Base-by-base conservation (phyloP, 495 filamentous ascomycete species). In the Cercophora scortea region DNA sequence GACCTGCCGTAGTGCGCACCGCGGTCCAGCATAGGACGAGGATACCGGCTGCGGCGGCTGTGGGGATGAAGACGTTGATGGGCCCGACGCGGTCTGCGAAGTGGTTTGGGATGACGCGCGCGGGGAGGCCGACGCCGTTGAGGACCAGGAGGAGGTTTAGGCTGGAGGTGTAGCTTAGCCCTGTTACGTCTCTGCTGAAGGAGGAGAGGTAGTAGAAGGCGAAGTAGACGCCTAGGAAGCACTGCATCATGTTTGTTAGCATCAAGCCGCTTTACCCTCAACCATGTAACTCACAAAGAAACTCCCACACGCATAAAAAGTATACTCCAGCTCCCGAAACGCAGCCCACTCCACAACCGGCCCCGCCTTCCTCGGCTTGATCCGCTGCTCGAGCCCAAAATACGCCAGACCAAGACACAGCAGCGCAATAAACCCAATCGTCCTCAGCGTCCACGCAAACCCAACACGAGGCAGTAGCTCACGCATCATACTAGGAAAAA, bases 401-500 rank as follows among this genome's bases (percentile, higher is more conserved):
- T 39, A 8, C 0, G 3, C 15, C 0, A 44, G 18, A 1, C 18
- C 0, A 1, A 51, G 33, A 5, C 1, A 19, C 4, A 13, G 15
- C 0, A 55, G 9, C 1, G n/a, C 32, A 10, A 55, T 51, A 1
- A 55, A 51, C 9, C 53, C 53, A 16, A 55, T 55, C 0, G 32
- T 13, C 5, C 53, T 77, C 47, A 94, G 78, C 0, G 89, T 88
- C 89, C 88, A 91, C 3, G 74, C 72, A 65, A 92, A 95, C 36
- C 90, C 90, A 15, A 88, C 70, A 3, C 54, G 64, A 0, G 86
- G 84, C 8, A 90, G 58, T 32, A 95, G 69, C 45, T 81, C 76
- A 57, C 84, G 77, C 12, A 87, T 82, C 44, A 95, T 81, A 38
- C 79, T 73, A 0, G 89, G 86, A 57, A 90, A 90, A 1, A 95